Base-by-base conservation (phyloP, 306 rosid genomes). In the Prunus persica region DNA sequence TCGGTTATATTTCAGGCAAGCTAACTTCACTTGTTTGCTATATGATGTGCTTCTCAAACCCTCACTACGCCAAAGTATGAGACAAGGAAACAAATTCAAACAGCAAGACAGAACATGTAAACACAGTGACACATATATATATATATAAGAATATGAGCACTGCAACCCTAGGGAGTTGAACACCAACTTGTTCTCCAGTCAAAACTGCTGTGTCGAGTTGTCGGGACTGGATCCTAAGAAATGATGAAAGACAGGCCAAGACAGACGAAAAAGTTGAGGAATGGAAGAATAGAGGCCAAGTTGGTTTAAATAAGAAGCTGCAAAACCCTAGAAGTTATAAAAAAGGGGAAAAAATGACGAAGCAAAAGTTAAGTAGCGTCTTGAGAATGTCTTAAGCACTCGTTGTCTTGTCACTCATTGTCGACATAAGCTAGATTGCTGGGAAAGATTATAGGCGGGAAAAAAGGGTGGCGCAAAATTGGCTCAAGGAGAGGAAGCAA, bases 201-300 rank as follows among this genome's bases (percentile, higher is more conserved):
- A 25, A 71, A 79, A 63, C 65, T 49, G 54, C 25, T 54, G 54
- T 76, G 72, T 76, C 72, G 55, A 32, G 74, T 81, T 79, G 84
- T 82, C 87, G 86, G 87, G 91, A 79, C 74, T 79, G 18, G 80
- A 91, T 89, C 93, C 89, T 89, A 22, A 86, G 83, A 83, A 43
- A 52, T 30, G 45, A 25, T 43, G 62, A 71, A 50, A 50, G 25
- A 18, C 12, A 34, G 18, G 7, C 52, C 61, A 28, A 28, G 43
- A 51, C 43, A 65, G 56, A 73, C n/a, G 60, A 32, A 54, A 73
- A 76, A 43, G 78, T 68, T 34, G 80, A 65, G 13, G 76, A 82
- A 65, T 54, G 76, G 83, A 54, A 82, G 81, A 82, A 72, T 34
- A 38, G 69, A 61, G 77, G 41, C 67, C 50, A 76, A 69, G 73